These are phyloP conservation scores for Aspergillus haitiensis DNA, from an alignment of 495 filamentous ascomycete genomes.

Conservation along the genomic window DNA sequence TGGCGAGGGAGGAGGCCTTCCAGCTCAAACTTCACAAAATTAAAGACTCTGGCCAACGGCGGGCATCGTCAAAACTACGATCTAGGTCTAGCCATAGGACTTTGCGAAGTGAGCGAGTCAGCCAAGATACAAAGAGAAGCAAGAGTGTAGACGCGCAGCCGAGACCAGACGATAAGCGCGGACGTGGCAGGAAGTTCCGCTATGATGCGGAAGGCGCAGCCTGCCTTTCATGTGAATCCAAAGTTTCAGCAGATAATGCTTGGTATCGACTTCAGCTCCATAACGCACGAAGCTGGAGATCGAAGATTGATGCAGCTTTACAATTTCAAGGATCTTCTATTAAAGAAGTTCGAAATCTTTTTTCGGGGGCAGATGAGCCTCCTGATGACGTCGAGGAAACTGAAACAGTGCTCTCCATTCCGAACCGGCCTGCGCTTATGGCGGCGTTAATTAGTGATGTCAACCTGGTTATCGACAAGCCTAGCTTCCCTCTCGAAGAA, in stretches of 20 bases:
- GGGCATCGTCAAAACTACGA: conserved; percentile 52
- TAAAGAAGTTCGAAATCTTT: conserved; percentile 74
- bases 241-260: conserved; percentile 71
- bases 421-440: conserved; percentile 83
- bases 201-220: conserved; percentile 79
- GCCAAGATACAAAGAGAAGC: conserved; percentile 51
- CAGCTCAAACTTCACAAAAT: conserved; percentile 82
- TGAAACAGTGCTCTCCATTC: conserved; percentile 84
- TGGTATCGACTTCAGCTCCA: conserved; percentile 70
- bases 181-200: conserved; percentile 54
- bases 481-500: conserved; percentile 79
- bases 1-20: conserved; percentile 89
- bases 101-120: conserved; percentile 45
- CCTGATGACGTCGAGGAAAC: conserved; percentile 77
- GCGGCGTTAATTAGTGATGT: conserved; percentile 79
- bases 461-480: conserved; percentile 84
- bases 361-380: conserved; percentile 80
- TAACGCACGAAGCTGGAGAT: conserved; percentile 91
- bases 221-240: conserved; percentile 65
- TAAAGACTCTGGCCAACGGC: conserved; percentile 60
- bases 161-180: conserved; percentile 26
- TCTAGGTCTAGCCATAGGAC: conserved; percentile 51
- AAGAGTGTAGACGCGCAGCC: conserved; percentile 52
- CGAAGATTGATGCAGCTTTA: conserved; percentile 77
- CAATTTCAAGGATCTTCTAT: conserved; percentile 68